Base-by-base conservation (phyloP, 2,329 filamentous ascomycete species). In the Beauveria varroae region DNA sequence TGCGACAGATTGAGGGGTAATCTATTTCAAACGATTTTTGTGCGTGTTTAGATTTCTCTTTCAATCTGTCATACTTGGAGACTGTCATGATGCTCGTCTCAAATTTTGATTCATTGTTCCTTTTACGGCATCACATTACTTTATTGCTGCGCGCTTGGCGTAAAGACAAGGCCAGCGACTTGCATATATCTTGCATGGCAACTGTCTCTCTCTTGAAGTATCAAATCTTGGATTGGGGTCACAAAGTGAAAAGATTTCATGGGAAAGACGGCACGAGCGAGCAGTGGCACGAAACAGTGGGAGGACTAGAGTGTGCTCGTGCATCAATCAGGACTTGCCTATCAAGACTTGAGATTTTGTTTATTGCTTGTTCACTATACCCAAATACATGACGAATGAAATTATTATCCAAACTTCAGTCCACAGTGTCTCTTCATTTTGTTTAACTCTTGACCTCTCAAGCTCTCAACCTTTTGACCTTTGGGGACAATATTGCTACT, bases 1-100 rank as follows among this genome's bases (percentile, higher is more conserved):
- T 65, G 26, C 51, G 50, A 26, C 51, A 63, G 22, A 44, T 50
- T 43, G 63, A 64, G 30, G 64, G 69, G 66, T 69, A 70, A 66
- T 5, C n/a, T 22, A 14, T 28, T 3, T 53, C 8, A 5, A 14
- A 30, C 4, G 6, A 30, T 16, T 20, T 49, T 20, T 3, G 1
- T 43, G 22, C 20, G 14, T 18, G 34, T 40, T 14, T 28, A 37
- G 30, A 49, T 43, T 44, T 43, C 47, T 46, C 57, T 57, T 52
- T 51, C 26, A n/a, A 44, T 37, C 8, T 57, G n/a, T 37, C n/a
- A 22, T 18, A 16, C 26, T 34, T 16, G n/a, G 5, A 16, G 14
- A 16, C 16, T 37, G n/a, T 26, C 26, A 22, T 34, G 40, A 37
- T 30, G 14, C 26, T 20, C 34, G 34, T 26, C 3, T 44, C n/a